These are phyloP conservation scores for Camelina sativa DNA, from an alignment of 345 rosid species.

Conservation along the genomic window DNA sequence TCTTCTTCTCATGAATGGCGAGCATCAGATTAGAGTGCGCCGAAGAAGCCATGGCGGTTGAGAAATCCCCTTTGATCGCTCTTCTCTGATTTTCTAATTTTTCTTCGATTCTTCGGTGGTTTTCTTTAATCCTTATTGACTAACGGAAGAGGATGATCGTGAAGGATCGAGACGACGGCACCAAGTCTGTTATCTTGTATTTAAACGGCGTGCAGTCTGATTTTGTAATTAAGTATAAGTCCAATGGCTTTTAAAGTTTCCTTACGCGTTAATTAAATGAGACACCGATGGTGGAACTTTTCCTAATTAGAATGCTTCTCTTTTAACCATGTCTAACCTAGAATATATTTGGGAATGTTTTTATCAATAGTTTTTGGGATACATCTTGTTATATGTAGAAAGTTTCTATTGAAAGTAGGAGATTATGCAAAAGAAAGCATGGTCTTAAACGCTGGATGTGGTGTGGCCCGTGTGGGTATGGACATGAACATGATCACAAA, in stretches of 20 bases:
- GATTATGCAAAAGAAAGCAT: background rate
- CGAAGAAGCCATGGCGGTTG: slow-evolving; percentile 61
- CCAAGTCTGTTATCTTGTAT: background rate
- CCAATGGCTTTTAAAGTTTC: background rate
- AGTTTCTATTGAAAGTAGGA: no score
- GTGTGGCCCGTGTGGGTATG: background rate
- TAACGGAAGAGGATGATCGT: slow-evolving; percentile 20
- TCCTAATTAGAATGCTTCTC: background rate
- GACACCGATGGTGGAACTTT: background rate
- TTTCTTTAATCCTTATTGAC: slow-evolving; percentile 41
- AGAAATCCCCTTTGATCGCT: slow-evolving; percentile 23
- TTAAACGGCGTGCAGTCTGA: slow-evolving; percentile 27
- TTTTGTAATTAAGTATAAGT: background rate
- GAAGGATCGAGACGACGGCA: slow-evolving; percentile 18
- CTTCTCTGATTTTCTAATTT: background rate
- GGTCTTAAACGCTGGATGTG: background rate
- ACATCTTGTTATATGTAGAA: background rate
- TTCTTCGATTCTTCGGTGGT: slow-evolving; percentile 8
- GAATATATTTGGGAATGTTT: background rate
- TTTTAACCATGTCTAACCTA: background rate
- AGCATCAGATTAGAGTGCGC: slow-evolving; percentile 81
- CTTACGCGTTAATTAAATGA: background rate
- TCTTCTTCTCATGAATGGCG: slow-evolving; percentile 92
- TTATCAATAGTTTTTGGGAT: background rate
- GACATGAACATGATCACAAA: background rate